Conservation (phyloP, 1,284 basidiomycete species). For the Calocybe gambosa region DNA sequence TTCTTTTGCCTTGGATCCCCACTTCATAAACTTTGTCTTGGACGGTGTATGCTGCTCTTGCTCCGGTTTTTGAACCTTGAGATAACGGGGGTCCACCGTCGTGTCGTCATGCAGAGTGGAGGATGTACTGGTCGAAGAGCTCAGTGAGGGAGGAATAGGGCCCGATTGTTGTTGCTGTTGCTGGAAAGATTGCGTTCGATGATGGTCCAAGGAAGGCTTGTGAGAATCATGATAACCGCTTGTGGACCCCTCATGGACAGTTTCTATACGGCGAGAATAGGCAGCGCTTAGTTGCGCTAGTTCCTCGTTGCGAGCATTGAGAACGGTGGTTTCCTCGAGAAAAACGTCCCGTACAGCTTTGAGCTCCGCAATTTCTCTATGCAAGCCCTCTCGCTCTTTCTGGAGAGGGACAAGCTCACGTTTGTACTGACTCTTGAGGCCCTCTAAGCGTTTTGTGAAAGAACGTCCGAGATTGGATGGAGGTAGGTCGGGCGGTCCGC, state of each 20-base stretch:
- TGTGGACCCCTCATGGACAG: conserved; percentile 31
- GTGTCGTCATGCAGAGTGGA: conserved; percentile 33
- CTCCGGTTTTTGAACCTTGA: conserved; percentile 30
- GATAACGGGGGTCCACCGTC: conserved; percentile 22
- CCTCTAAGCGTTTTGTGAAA: conserved; percentile 84
- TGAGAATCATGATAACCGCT: conserved; percentile 23
- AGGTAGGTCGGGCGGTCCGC: conserved; percentile 33
- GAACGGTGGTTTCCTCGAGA: conserved; percentile 84
- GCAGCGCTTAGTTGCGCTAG: conserved; percentile 82
- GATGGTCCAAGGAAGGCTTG: conserved; percentile 21
- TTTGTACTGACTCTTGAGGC: conserved; percentile 82
- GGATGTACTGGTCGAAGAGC: conserved; percentile 30
- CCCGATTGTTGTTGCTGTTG: conserved; percentile 17
- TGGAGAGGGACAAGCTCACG: conserved; percentile 82
- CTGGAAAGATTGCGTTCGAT: conserved; percentile 17
- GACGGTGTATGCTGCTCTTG: conserved; percentile 35
- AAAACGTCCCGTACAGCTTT: conserved; percentile 82
- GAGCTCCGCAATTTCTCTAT: conserved; percentile 84
- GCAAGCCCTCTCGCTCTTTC: conserved; percentile 73
- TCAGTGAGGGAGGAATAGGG: conserved; percentile 25
- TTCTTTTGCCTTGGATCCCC: conserved; percentile 49
- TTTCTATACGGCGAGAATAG: conserved; percentile 72
- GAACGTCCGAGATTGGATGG: conserved; percentile 60
- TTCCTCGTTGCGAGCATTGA: conserved; percentile 91
- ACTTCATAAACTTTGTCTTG: conserved; percentile 56